Base-by-base conservation (phyloP, 805 yeast species). In the Metschnikowia reukaufii region DNA sequence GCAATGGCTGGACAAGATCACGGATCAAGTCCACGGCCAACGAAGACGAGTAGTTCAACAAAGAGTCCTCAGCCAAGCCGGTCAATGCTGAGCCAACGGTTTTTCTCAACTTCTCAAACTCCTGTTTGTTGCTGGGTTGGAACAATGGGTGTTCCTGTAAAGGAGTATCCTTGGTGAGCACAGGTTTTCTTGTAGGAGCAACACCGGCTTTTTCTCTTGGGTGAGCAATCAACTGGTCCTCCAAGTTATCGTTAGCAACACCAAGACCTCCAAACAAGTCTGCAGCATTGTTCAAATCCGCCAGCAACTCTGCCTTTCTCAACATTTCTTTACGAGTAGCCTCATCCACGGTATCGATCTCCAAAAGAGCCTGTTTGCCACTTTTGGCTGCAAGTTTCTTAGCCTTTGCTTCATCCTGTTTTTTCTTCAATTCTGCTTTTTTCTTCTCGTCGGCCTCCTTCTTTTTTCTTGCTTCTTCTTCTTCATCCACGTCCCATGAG, bases 261-360 rank as follows among this genome's bases (percentile, higher is more conserved):
- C 79, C 79, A 55, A 74, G 73, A 13, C 88, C 89, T 27, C 90
- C 96, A 63, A 92, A 89, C 58, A 92, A 74, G 58, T 88, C 96
- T 7, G 96, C 92, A 25, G 99, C 98, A 63, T 88, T 88, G 67
- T 88, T 88, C 66, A 92, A 74, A 70, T 92, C 99, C 21, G 96
- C 79, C 39, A 81, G 84, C 49, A 88, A 60, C 68, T 92, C 96
- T 17, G 94, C 96, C 64, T 85, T 75, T 61, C 76, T 84, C 67
- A 87, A 74, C 66, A 90, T 67, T 61, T 86, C 90, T 57, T 74
- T 79, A 61, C 88, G 78, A n/a, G 92, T 83, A 52, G 73, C 74
- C 54, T 81, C 86, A 64, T 88, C 96, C 34, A 86, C 78, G 15
- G 72, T 72, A 51, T 86, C 92, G 52, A 86, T 76, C 38, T 82